Evolutionary conservation across 73 alveolate genomes (phyloP), one percentile per base, ranked within the genome.

Genomic region (Tetrahymena elliotti): DNA sequence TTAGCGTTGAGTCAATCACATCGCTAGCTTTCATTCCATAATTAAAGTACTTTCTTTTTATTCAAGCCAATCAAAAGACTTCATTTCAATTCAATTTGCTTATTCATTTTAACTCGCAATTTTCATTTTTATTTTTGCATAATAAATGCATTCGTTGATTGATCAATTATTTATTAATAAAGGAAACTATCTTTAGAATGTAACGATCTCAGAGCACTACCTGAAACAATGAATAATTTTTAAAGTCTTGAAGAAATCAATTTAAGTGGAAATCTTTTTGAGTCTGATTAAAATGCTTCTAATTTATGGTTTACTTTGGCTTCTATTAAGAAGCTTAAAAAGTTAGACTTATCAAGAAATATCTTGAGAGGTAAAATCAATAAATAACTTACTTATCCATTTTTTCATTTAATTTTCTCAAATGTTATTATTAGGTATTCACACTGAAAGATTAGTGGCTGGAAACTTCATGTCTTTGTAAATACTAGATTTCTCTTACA

Each of bases 131-230:
- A 47, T 7, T 47, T 47, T 8, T 47, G 4, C 6, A 47, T 12
- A 4, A 12, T 40, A 47, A 47, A 3, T 47, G 3, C 27, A 15
- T 15, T 47, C n/a, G n/a, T n/a, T 47, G 13, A 4, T 15, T 68
- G 20, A 4, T 52, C 8, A 52, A 18, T 68, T 68, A 27, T n/a
- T 27, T 68, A 7, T 68, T 68, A 68, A 68, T 68, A 68, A 68
- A 68, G 88, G 33, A 68, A 68, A 24, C 88, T 68, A 3, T 68
- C 88, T 31, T 68, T 94, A 94, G 95, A 52, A 33, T 84, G 93
- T 68, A 94, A 94, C 93, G 96, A 94, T 84, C 53, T 94, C 33
- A 39, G 53, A 16, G 95, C 93, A 94, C 92, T 94, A 40, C 96
- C 96, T 84, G 93, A 82, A 22, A 93, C 93, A 83, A 94, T 94